phyloP scores from a whole-genome alignment of 352 stramenopile genomes.

The Globisporangium spinosum region DNA sequence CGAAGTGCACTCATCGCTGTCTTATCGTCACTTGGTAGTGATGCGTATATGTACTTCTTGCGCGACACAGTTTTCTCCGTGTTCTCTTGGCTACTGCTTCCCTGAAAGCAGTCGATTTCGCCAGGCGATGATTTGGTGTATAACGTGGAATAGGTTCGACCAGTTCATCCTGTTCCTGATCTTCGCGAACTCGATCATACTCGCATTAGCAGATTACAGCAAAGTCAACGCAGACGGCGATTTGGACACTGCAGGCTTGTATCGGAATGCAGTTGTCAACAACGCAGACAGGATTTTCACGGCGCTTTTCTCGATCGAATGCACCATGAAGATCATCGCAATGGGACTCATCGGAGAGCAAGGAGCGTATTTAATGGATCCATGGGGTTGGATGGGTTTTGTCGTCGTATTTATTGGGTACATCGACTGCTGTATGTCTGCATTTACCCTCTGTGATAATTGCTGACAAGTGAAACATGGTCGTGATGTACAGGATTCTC shows the following conservation, averaged over 20 bases:
- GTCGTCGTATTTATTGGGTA: constrained; percentile 85
- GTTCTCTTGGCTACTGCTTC: constrained; percentile 45
- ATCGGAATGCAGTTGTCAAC: constrained; percentile 57
- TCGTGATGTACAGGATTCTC: constrained; percentile 35
- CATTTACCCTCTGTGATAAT: neutral
- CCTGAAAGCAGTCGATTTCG: constrained; percentile 46
- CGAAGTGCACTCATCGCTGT: neutral
- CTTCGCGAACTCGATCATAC: constrained; percentile 76
- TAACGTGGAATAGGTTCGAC: constrained; percentile 77
- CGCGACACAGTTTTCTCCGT: constrained; percentile 48
- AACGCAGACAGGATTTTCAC: constrained; percentile 55
- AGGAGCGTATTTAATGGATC: constrained; percentile 79
- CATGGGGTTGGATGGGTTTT: constrained; percentile 91
- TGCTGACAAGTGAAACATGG: neutral
- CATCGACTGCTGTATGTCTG: constrained; percentile 1
- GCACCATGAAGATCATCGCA: constrained; percentile 86
- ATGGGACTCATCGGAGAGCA: constrained; percentile 72
- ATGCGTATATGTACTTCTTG: neutral
- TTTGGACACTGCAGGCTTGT: constrained; percentile 37
- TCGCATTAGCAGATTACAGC: constrained; percentile 76
- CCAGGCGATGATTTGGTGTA: constrained; percentile 57
- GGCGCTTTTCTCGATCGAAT: constrained; percentile 84
- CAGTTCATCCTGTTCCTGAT: constrained; percentile 85
- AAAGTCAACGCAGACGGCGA: constrained; percentile 41
- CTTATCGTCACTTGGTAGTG: neutral